Evolutionary conservation across 148 eudicot genomes (phyloP), one percentile per base, ranked within the genome.

Genomic region (Camellia japonica): DNA sequence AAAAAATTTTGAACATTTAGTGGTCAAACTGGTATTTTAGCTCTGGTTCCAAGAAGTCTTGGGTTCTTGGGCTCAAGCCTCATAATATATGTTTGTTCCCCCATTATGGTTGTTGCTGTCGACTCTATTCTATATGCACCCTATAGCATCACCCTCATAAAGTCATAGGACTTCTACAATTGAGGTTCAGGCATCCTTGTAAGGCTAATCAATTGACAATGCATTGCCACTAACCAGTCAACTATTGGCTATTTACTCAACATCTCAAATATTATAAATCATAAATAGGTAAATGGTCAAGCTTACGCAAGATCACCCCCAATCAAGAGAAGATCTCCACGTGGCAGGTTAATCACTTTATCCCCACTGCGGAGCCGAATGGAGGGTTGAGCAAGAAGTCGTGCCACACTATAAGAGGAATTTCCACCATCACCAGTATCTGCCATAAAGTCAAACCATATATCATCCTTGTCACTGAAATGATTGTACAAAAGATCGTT

Each of bases 251-350:
- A 77, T 49, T 5, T 49, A 49, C n/a, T 14, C 61, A 78, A 68
- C 42, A 55, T 54, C 18, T 42, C 49, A 78, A 67, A 49, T 43
- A 67, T 16, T 46, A 78, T 12, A 54, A 68, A 41, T 41, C 46
- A 54, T 58, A 18, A 38, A 63, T 6, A 78, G 65, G 74, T 47
- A 54, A 68, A 46, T 10, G 46, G 69, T 61, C 49, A 62, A 72
- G 61, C 99, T 91, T 91, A 97, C 99, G 99, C 99, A 83, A 97
- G 97, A 88, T 97, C 99, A 59, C 99, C 99, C 80, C 99, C 99
- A 80, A 94, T 89, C 76, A 97, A 91, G 56, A 97, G 93, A 70
- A 97, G 83, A 83, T 92, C 74, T 62, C 89, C 93, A 77, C 99
- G 98, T 14, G 89, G 95, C 78, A 94, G 90, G 75, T 20, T 68